These are phyloP conservation scores for Cylindrotheca closterium DNA, from an alignment of 108 stramenopile genomes.

Conservation along the genomic window DNA sequence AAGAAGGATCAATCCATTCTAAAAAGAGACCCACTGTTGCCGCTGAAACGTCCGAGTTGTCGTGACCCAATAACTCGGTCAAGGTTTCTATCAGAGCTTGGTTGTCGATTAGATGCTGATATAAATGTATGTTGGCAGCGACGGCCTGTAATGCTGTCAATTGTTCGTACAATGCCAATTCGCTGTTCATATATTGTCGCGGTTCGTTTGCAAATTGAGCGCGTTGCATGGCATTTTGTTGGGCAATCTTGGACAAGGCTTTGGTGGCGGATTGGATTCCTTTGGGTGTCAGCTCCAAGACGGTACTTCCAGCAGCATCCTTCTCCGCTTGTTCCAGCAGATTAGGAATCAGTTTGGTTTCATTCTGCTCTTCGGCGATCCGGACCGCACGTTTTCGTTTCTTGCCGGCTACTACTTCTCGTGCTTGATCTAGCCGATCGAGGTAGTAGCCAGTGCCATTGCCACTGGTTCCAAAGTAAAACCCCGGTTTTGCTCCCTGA, in stretches of 20 bases:
- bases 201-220: slow-evolving; percentile 50
- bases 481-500: slow-evolving; percentile 57
- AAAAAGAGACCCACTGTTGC: slow-evolving; percentile 54
- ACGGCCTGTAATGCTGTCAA: slow-evolving; percentile 42
- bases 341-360: slow-evolving; percentile 36
- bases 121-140: slow-evolving; percentile 46
- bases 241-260: slow-evolving; percentile 34
- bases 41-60: slow-evolving; percentile 63
- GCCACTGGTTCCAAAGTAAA: slow-evolving; percentile 60
- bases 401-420: background rate
- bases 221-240: slow-evolving; percentile 52
- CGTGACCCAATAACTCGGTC: slow-evolving; percentile 50
- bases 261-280: slow-evolving; percentile 46
- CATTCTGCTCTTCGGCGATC: slow-evolving; percentile 50
- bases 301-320: slow-evolving; percentile 18
- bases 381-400: slow-evolving; percentile 28
- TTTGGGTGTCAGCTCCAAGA: slow-evolving; percentile 51
- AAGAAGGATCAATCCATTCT: slow-evolving; percentile 68
- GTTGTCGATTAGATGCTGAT: slow-evolving; percentile 28
- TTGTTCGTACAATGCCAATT: slow-evolving; percentile 71
- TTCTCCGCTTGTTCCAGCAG: slow-evolving; percentile 69
- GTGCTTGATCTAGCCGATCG: slow-evolving; percentile 24
- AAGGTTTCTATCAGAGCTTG: slow-evolving; percentile 31
- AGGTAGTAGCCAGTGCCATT: slow-evolving; percentile 71
- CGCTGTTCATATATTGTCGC: slow-evolving; percentile 64